Base-by-base conservation (phyloP, 495 filamentous ascomycete species). In the Cladorrhinum samala region DNA sequence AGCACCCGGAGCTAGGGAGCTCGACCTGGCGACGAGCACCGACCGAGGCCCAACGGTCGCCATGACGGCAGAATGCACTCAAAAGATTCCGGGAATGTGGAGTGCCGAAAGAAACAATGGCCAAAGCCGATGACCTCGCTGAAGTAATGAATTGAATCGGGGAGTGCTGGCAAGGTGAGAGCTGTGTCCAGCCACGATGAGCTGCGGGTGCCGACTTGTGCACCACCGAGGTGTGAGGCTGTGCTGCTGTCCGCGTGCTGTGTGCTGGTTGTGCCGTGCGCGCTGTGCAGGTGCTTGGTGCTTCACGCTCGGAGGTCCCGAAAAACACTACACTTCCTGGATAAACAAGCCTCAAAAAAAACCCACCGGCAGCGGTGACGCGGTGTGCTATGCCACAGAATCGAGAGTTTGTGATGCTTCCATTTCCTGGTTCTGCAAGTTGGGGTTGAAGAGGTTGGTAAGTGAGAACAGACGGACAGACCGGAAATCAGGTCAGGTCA, bases 11-110 rank as follows among this genome's bases (percentile, higher is more conserved):
- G 63, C 57, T 20, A 69, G 62, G 7, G 49, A 49, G 37, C 14
- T 58, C 13, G 57, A 53, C n/a, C 67, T 55, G 24, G 67, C 56
- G 51, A 55, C 59, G 53, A 69, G 55, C 52, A 51, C 42, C 53
- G 64, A 57, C 50, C 60, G 56, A 49, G 53, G 55, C 52, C 46
- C 47, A 54, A 49, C 30, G 50, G 53, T 24, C 8, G 39, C 39
- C 39, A 41, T 41, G 11, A 41, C 45, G 45, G 45, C 45, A 47
- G 21, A 47, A 20, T 24, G 24, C 9, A 16, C 21, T 20, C 24
- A 23, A 23, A 24, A 16, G 24, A 45, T 21, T 25, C 21, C 21
- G 21, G 45, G 45, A 17, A 27, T 27, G 24, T 25, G 21, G 24
- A 47, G 11, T 47, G 45, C 45, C 45, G 24, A 36, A 47, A 47